Conservation (phyloP, 768 basidiomycete genomes). For the Royoungia palumana region DNA sequence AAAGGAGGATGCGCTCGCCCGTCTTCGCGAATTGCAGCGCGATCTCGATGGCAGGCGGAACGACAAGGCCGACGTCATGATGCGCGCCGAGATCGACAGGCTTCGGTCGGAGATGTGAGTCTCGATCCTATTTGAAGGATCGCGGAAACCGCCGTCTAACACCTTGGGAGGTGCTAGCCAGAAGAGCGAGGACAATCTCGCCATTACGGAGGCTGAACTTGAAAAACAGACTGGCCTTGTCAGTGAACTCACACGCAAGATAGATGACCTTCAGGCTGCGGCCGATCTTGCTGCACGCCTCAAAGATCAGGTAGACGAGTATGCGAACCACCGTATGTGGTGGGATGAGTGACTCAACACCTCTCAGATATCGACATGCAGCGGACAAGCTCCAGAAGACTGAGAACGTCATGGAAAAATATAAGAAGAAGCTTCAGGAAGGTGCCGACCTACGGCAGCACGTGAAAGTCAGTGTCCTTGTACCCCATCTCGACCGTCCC, state of each 20-base stretch:
- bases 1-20: conserved; percentile 68
- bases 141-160: conserved; percentile 20
- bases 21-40: conserved; percentile 56
- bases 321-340: neutral
- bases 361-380: conserved; percentile 77
- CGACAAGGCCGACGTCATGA: conserved; percentile 72
- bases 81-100: conserved; percentile 79
- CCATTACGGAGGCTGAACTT: conserved; percentile 74
- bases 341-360: neutral
- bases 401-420: conserved; percentile 98
- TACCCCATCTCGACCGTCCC: neutral
- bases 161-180: conserved; percentile 52
- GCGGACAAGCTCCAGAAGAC: conserved; percentile 90
- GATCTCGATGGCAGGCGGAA: conserved; percentile 59
- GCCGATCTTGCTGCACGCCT: conserved; percentile 77
- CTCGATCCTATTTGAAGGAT: neutral
- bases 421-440: conserved; percentile 97
- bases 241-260: conserved; percentile 70
- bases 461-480: conserved; percentile 57
- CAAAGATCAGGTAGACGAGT: conserved; percentile 97
- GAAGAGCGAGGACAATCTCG: conserved; percentile 92
- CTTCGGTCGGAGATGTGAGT: conserved; percentile 83
- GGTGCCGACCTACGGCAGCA: conserved; percentile 84
- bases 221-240: conserved; percentile 72
- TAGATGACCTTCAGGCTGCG: conserved; percentile 74